These are phyloP conservation scores for Moniliella sp. DNA, from an alignment of 1,284 basidiomycete genomes.

Conservation along the genomic window DNA sequence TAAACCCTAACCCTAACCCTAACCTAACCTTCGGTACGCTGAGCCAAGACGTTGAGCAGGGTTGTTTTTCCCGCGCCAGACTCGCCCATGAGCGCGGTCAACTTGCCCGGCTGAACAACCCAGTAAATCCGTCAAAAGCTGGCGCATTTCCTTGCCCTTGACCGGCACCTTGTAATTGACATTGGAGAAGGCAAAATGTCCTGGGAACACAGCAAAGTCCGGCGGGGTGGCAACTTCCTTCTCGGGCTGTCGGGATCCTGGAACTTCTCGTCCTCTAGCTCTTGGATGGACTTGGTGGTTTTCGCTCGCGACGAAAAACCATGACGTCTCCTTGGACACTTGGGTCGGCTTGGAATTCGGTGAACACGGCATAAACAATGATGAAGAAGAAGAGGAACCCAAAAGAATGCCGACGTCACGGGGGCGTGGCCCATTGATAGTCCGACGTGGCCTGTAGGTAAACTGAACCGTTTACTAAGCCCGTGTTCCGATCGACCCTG, in stretches of 20 bases:
- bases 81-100: conserved; percentile 27
- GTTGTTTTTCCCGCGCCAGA: conserved; percentile 16
- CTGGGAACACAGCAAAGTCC: too few relatives aligned
- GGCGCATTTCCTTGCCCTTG: conserved; percentile 11
- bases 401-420: conserved; percentile 20
- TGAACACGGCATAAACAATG: conserved; percentile 11
- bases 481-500: too few relatives aligned
- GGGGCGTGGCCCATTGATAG: too few relatives aligned
- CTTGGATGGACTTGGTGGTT: too few relatives aligned
- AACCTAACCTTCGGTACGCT: too few relatives aligned
- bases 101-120: conserved; percentile 16
- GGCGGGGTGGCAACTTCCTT: conserved; percentile 2
- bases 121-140: conserved; percentile 26
- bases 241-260: too few relatives aligned
- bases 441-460: too few relatives aligned
- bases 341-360: conserved; percentile 18
- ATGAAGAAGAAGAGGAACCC: conserved; percentile 3
- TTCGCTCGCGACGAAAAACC: conserved; percentile 18
- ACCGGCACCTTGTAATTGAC: conserved; percentile 17
- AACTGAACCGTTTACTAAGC: too few relatives aligned
- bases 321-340: conserved; percentile 14
- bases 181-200: conserved; percentile 14
- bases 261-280: too few relatives aligned
- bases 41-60: conserved; percentile 2
- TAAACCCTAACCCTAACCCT: too few relatives aligned